Base-by-base conservation (phyloP, 2,329 filamentous ascomycete genomes). In the Aureobasidium sp. region DNA sequence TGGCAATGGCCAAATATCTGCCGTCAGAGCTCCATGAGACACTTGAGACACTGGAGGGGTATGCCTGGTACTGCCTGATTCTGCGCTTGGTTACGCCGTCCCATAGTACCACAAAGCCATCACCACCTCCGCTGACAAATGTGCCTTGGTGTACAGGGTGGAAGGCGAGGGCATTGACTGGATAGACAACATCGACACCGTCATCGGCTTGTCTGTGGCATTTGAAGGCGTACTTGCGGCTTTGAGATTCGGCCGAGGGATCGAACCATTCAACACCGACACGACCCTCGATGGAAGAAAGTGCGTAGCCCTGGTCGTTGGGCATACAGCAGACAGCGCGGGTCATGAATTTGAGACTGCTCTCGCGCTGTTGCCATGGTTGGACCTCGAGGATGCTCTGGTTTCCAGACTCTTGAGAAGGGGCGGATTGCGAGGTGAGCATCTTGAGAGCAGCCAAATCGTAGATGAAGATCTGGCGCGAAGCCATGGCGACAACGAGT, bases 261-360 rank as follows among this genome's bases (percentile, higher is more conserved):
- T 97, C 94, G 73, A 99, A 97, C 90, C 92, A 97, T 75, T 99
- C 94, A 0, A 99, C 94, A 0, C 92, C 93, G 1, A 99, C 91
- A 68, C 94, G 87, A 5, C 94, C 94, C 73, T 99, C 94, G 70
- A 99, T 99, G 70, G 87, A 92, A 63, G 86, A 90, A 1, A 89
- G 93, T 10, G 93, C 92, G 73, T 97, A 99, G 5, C 94, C 94
- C 12, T 88, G 89, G 67, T 97, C 94, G 69, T 94, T 92, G 15
- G 94, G 93, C 94, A 99, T 97, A 75, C 93, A 96, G 17, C 91
- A 87, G 0, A 97, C 89, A 20, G 90, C 90, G 64, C 94, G 85
- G 1, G 93, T 97, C 80, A 97, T 91, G 77, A 96, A 99, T 74
- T 97, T 96, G 71, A 99, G 83, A 29, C 89, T 95, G 58, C 90